Evolutionary conservation across 352 stramenopile species (phyloP), one percentile per base, ranked within the genome.

Genomic region (Phytophthora podocarpi): DNA sequence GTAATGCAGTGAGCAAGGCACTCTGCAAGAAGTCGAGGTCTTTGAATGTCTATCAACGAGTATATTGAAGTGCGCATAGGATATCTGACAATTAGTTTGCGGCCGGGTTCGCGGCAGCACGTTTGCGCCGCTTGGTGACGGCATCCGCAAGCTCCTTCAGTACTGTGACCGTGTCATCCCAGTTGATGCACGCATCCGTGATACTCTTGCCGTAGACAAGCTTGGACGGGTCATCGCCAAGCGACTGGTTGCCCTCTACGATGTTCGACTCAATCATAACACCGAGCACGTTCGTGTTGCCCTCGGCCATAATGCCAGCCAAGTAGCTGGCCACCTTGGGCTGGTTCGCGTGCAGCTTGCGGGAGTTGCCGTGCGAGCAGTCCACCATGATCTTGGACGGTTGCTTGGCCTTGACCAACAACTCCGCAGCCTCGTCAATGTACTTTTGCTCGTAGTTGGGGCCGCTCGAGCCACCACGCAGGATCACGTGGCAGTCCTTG

Each of bases 251-350:
- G 28, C 87, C 87, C 51, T 94, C 87, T 3, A 91, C 82, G 28
- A 96, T 72, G 54, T 96, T 95, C 15, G 84, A 94, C 64, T 96
- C 87, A 50, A 96, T 89, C 87, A 96, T 96, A n/a, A 95, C 58
- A 12, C 87, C 87, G 3, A 95, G 69, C 27, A 96, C 41, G 45
- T 91, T 87, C 4, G 66, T 51, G 60, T 91, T 80, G 21, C 87
- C 87, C 16, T 70, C 70, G 1, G 78, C 77, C 16, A 96, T 70
- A 27, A 93, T 65, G 12, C 76, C 65, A 4, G 80, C 78, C 15
- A 96, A 26, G 70, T 94, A 89, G 37, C 59, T 73, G 15, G 81
- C 67, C 26, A 96, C 87, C 55, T 91, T 89, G 37, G 84, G 66
- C 63, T 96, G 87, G 73, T 96, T 96, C 24, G 72, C 57, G 70